Evolutionary conservation across 345 rosid species (phyloP).

Genomic region (Brassica nigra): DNA sequence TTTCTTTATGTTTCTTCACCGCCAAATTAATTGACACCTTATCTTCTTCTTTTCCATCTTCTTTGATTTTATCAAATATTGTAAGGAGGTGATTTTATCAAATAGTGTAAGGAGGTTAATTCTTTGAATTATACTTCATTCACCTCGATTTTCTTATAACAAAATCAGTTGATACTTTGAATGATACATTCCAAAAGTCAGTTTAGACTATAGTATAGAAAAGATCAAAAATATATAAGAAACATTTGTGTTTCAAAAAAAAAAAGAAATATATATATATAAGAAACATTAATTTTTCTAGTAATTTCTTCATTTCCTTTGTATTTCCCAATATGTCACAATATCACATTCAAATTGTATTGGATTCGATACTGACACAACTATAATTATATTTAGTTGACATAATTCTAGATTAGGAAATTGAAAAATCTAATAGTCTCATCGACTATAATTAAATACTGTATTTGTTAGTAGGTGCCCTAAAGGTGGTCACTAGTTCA

Average conservation of each 20-base stretch:
- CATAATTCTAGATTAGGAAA: not conserved
- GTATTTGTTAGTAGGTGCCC: not conserved
- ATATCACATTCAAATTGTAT: not conserved
- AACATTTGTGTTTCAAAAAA: not conserved
- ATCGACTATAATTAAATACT: not conserved
- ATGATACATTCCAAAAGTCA: not conserved
- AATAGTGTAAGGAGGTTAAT: not conserved
- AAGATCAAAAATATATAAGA: not conserved
- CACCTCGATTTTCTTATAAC: not conserved
- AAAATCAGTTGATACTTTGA: not conserved
- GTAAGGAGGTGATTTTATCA: not conserved
- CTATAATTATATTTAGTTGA: not conserved
- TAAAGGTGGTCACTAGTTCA: not conserved
- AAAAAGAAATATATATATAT: too few species aligned
- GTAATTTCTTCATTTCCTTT: not conserved
- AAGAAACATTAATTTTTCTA: not conserved
- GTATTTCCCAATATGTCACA: not conserved
- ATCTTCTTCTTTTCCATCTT: conserved; percentile 21
- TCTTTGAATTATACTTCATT: conserved; percentile 10
- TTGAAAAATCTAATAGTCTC: not conserved
- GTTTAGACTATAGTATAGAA: not conserved
- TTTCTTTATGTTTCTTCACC: conserved; percentile 15
- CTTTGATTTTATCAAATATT: not conserved
- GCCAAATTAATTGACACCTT: conserved; percentile 38
- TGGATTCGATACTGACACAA: not conserved